Percentiles rank a stretch among this genome's conserved stretches.
Conservation (phyloP, 805 yeast genomes). For the Candida orba region DNA sequence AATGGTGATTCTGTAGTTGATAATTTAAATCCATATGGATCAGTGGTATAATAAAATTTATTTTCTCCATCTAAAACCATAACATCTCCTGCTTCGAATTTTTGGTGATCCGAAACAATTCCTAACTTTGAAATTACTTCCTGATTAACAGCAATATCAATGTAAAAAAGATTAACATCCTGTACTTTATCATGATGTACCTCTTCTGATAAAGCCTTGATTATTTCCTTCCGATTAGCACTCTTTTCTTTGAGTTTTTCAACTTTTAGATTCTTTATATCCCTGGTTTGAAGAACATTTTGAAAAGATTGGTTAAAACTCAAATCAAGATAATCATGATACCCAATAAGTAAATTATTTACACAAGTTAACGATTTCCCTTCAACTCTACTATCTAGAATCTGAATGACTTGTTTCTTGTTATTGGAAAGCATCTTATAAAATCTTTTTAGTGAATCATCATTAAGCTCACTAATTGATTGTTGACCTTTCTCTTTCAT, state of each 20-base stretch:
- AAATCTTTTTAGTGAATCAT: not conserved
- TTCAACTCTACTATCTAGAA: conserved; percentile 5
- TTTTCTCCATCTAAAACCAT: conserved; percentile 40
- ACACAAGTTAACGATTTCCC: conserved; percentile 22
- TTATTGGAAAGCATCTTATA: not conserved
- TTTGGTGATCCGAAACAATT: not conserved
- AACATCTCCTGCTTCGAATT: conserved; percentile 42
- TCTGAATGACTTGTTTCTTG: conserved; percentile 14
- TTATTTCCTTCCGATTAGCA: conserved; percentile 27
- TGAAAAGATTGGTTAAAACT: conserved; percentile 30
- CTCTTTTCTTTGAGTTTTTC: conserved; percentile 38
- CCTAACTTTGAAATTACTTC: not conserved
- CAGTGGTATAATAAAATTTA: conserved; percentile 28
- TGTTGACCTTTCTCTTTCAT: conserved; percentile 41
- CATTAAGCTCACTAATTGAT: conserved; percentile 42
- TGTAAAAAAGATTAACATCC: conserved; percentile 38
- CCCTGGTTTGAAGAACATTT: conserved; percentile 32
- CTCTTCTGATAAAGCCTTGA: conserved; percentile 41
- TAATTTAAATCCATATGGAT: conserved; percentile 28
- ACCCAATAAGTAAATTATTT: conserved; percentile 13
- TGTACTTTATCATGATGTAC: conserved; percentile 38
- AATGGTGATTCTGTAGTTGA: conserved; percentile 6
- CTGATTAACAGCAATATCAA: conserved; percentile 34
- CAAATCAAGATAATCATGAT: conserved; percentile 36
- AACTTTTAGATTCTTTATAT: conserved; percentile 37